A percentile compares a stretch with the other conserved stretches of the same genome.
Evolutionary conservation across 371 early-diverging fungal species (phyloP).

Genomic region (Apophysomyces variabilis): DNA sequence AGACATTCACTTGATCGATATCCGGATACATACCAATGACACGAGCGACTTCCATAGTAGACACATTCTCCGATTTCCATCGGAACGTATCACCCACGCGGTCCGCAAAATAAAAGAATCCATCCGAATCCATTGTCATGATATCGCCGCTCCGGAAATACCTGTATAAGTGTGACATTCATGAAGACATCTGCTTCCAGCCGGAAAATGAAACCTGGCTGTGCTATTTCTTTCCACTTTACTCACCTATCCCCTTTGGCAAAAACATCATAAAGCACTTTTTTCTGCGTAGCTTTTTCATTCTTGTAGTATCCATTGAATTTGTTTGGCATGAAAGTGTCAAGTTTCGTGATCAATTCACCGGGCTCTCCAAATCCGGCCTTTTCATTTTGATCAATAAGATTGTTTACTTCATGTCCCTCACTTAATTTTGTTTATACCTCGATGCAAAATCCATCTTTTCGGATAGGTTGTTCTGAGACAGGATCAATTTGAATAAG

Average conservation of each 20-base stretch:
- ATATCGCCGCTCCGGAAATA: slow-evolving; percentile 77
- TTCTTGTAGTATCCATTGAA: too few species aligned
- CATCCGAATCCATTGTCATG: slow-evolving; percentile 53
- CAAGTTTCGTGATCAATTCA: too few species aligned
- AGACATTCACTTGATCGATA: slow-evolving; percentile 67
- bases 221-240: not conserved
- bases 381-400: too few species aligned
- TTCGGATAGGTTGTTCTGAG: slow-evolving; percentile 37
- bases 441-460: too few species aligned
- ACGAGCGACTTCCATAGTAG: slow-evolving; percentile 69
- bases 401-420: too few species aligned
- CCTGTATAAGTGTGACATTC: slow-evolving; percentile 1
- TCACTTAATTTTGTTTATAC: too few species aligned
- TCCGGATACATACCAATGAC: slow-evolving; percentile 60
- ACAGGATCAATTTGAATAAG: slow-evolving; percentile 45
- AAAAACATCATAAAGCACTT: too few species aligned
- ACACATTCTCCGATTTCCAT: slow-evolving; percentile 69
- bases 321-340: too few species aligned
- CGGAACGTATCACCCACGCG: slow-evolving; percentile 75
- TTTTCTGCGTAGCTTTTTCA: too few species aligned
- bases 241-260: too few species aligned
- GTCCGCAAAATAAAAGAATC: slow-evolving; percentile 60
- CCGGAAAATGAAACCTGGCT: too few species aligned
- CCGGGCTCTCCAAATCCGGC: too few species aligned
- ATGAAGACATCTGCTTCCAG: slow-evolving; percentile 16